These are phyloP conservation scores for Claviceps fusiformis DNA, from an alignment of 2,329 filamentous ascomycete species.

Conservation along the genomic window DNA sequence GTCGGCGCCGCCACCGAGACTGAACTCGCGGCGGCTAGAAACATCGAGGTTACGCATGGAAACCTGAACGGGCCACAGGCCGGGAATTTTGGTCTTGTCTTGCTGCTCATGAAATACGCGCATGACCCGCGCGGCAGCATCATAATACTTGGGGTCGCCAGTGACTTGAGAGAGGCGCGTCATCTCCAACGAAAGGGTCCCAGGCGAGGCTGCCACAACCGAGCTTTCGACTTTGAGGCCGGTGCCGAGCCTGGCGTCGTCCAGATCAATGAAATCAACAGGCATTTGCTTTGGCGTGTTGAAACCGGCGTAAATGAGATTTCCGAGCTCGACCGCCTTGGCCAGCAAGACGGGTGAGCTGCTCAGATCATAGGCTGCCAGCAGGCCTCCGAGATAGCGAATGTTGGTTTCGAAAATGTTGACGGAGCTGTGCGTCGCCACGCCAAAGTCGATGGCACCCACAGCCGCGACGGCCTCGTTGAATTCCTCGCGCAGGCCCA, in stretches of 20 bases:
- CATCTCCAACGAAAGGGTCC: slow-evolving; percentile 60
- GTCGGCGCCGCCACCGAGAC: slow-evolving; percentile 27
- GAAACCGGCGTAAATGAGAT: slow-evolving; percentile 52
- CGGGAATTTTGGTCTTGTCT: slow-evolving; percentile 51
- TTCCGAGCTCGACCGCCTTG: slow-evolving; percentile 50
- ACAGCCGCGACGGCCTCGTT: slow-evolving; percentile 46
- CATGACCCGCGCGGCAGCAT: slow-evolving; percentile 55
- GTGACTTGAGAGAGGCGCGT: slow-evolving; percentile 62
- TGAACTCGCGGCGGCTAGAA: slow-evolving; percentile 14
- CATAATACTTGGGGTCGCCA: slow-evolving; percentile 58
- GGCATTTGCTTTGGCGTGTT: slow-evolving; percentile 59
- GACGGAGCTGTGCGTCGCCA: slow-evolving; percentile 31
- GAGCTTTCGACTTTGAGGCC: slow-evolving; percentile 19
- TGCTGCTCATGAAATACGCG: slow-evolving; percentile 53
- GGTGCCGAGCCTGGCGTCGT: slow-evolving; percentile 21
- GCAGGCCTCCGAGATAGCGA: slow-evolving; percentile 54
- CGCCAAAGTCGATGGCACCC: slow-evolving; percentile 46
- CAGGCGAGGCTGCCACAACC: slow-evolving; percentile 35
- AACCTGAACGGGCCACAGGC: slow-evolving; percentile 57
- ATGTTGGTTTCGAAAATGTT: slow-evolving; percentile 62
- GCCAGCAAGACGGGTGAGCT: slow-evolving; percentile 38
- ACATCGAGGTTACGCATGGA: slow-evolving; percentile 40
- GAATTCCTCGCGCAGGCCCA: slow-evolving; percentile 54
- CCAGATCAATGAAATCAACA: slow-evolving; percentile 32
- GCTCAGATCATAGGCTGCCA: slow-evolving; percentile 58